Conservation (phyloP, 495 filamentous ascomycete species). For the Neurospora hispaniola region DNA sequence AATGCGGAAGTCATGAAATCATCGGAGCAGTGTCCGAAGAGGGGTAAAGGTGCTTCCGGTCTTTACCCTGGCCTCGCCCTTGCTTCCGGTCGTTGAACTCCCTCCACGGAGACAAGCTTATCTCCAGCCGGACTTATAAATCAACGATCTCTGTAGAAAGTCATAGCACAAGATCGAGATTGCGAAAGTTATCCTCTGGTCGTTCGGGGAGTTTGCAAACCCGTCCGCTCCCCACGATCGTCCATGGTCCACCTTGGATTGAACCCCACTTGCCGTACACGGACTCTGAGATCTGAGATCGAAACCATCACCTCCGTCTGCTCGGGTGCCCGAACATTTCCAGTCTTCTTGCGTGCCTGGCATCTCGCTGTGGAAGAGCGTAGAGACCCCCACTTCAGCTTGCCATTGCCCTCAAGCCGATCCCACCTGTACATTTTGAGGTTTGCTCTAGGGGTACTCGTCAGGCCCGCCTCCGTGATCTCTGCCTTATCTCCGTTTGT, state of each 20-base stretch:
- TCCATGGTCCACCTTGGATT: not conserved
- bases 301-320: not conserved
- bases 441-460: not conserved
- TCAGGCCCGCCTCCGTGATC: not conserved
- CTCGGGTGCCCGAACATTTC: not conserved
- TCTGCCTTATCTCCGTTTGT: not conserved
- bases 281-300: not conserved
- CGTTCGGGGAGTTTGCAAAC: not conserved
- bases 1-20: not conserved
- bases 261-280: not conserved
- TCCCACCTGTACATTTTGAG: not conserved
- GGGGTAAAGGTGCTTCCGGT: not conserved
- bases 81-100: not conserved
- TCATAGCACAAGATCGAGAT: not conserved
- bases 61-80: not conserved
- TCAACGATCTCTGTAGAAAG: not conserved
- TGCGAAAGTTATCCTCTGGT: not conserved
- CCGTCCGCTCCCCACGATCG: not conserved
- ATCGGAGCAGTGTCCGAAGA: not conserved
- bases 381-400: not conserved
- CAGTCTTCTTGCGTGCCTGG: not conserved
- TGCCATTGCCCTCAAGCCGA: not conserved
- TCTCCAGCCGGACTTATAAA: not conserved
- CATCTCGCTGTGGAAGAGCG: not conserved
- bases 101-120: not conserved